phyloP scores from a whole-genome alignment of 2,329 filamentous ascomycete genomes.

The Botrytis deweyae region DNA sequence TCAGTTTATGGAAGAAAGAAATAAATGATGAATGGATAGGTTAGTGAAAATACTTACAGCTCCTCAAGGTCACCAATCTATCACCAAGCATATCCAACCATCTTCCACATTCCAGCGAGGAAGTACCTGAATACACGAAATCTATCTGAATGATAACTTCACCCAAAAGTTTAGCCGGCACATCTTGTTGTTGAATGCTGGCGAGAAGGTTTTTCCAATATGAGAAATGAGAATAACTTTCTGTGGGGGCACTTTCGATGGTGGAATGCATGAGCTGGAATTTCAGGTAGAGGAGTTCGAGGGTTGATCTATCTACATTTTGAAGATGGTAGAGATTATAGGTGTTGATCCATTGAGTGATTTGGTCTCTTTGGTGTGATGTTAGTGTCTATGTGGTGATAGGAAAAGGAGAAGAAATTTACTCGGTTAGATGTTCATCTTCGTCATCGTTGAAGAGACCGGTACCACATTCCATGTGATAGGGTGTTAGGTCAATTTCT shows the following conservation, averaged over 20 bases:
- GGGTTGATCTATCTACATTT: background rate
- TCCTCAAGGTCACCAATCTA: background rate
- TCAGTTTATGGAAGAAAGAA: background rate
- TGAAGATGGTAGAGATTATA: background rate
- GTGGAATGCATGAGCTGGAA: background rate
- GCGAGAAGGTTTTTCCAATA: background rate
- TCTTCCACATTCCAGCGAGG: conserved; percentile 20
- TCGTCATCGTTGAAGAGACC: background rate
- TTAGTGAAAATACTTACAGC: background rate
- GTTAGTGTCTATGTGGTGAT: background rate
- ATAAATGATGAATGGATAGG: background rate
- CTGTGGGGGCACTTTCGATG: background rate
- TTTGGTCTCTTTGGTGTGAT: background rate
- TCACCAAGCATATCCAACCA: background rate
- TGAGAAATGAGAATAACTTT: background rate
- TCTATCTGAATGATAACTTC: conserved; percentile 18
- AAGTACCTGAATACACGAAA: conserved; percentile 27
- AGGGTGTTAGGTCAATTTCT: background rate
- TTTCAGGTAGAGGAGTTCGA: background rate
- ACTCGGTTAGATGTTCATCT: background rate
- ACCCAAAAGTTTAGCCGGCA: background rate
- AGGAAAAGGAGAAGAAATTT: background rate
- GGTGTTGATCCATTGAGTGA: background rate
- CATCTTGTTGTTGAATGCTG: background rate
- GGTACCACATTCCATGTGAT: background rate